A percentile compares a stretch with the other conserved stretches of the same genome.
Evolutionary conservation across 2,329 filamentous ascomycete genomes (phyloP).

Genomic region (Exophiala viscosa): DNA sequence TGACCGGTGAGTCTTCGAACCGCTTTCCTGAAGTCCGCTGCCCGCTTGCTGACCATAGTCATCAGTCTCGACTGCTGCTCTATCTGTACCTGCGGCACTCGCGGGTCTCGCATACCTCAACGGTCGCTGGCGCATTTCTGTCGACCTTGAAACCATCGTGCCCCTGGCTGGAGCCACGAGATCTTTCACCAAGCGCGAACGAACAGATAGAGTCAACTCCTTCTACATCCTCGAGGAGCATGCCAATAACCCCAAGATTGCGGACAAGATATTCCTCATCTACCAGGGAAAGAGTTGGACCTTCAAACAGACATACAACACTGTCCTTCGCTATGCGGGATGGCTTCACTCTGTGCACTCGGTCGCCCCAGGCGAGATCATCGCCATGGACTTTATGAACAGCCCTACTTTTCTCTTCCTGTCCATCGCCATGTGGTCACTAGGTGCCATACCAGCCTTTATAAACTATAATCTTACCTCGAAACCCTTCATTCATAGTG

Average conservation of each 20-base stretch:
- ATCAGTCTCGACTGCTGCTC: conserved; percentile 6
- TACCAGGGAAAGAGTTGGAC: conserved; percentile 68
- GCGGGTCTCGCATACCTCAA: conserved; percentile 75
- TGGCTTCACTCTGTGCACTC: conserved; percentile 66
- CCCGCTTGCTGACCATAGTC: no score
- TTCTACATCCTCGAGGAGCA: conserved; percentile 72
- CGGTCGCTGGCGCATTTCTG: conserved; percentile 62
- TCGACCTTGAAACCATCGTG: conserved; percentile 60
- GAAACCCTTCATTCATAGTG: conserved; percentile 68
- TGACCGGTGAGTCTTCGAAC: no score
- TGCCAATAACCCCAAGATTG: conserved; percentile 55
- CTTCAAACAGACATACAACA: conserved; percentile 71
- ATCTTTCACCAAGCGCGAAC: conserved; percentile 46
- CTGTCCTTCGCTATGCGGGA: conserved; percentile 65
- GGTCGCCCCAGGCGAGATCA: conserved; percentile 68
- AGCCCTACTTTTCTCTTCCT: conserved; percentile 73
- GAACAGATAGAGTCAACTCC: conserved; percentile 60
- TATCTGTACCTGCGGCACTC: conserved; percentile 47
- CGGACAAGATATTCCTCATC: conserved; percentile 56
- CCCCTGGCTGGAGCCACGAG: conserved; percentile 48
- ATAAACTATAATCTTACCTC: conserved; percentile 79
- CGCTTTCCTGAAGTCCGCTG: no score
- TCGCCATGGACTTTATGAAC: conserved; percentile 79
- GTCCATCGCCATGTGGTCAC: conserved; percentile 73
- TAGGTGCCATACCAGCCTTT: conserved; percentile 78